Percentiles rank a stretch among this genome's conserved stretches.
Conservation (phyloP, 345 rosid species). For the Passiflora organensis region DNA sequence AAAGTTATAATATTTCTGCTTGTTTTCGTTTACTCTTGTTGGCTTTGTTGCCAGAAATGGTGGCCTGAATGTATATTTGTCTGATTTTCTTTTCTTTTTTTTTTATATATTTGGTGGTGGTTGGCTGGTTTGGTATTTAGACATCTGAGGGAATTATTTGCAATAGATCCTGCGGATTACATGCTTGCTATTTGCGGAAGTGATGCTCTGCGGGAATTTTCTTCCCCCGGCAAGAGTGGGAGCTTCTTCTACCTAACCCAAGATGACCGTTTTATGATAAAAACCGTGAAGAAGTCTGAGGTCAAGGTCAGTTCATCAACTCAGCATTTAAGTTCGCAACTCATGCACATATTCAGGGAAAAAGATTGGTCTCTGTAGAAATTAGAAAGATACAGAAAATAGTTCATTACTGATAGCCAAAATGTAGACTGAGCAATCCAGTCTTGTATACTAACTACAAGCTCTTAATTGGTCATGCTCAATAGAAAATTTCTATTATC, state of each 20-base stretch:
- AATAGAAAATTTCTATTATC: neutral
- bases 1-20: neutral
- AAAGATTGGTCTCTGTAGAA: neutral
- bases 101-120: slow-evolving; percentile 24
- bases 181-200: slow-evolving; percentile 70
- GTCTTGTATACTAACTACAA: neutral
- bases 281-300: slow-evolving; percentile 73
- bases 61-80: neutral
- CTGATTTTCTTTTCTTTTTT: too few relatives aligned
- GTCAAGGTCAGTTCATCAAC: slow-evolving; percentile 44
- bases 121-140: slow-evolving; percentile 34
- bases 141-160: slow-evolving; percentile 60
- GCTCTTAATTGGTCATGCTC: neutral
- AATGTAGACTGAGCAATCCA: neutral
- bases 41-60: neutral
- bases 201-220: slow-evolving; percentile 62
- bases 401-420: neutral
- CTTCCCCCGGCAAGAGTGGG: slow-evolving; percentile 78
- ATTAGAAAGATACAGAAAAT: neutral
- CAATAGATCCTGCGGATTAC: slow-evolving; percentile 57
- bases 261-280: slow-evolving; percentile 65
- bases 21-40: neutral
- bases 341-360: neutral
- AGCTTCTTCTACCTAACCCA: slow-evolving; percentile 66
- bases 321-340: neutral